phyloP scores from a whole-genome alignment of 2,329 filamentous ascomycete species.

The Paramyrothecium roridum region DNA sequence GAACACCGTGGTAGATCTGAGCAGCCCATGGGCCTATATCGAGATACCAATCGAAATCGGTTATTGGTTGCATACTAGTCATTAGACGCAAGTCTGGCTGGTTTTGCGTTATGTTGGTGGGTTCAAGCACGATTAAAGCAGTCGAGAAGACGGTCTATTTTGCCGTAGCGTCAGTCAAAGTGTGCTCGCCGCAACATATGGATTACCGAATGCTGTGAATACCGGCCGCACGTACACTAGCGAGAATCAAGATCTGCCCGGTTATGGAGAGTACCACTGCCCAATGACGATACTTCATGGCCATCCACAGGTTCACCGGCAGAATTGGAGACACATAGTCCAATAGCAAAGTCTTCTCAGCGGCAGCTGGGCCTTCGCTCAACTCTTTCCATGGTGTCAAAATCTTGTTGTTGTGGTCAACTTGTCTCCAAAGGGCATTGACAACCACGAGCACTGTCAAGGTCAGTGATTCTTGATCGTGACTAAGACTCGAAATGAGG shows the following conservation, averaged over 20 bases:
- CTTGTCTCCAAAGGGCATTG: background rate
- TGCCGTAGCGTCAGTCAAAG: background rate
- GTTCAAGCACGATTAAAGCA: background rate
- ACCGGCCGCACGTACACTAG: background rate
- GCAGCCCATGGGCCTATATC: background rate
- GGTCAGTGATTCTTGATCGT: too few species aligned
- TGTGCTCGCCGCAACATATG: background rate
- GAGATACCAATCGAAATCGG: background rate
- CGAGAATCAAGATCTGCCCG: background rate
- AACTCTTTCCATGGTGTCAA: background rate
- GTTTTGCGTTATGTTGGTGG: background rate
- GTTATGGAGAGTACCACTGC: background rate
- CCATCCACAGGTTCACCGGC: background rate
- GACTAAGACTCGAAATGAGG: too few species aligned
- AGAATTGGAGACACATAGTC: background rate
- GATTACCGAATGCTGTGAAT: too few species aligned
- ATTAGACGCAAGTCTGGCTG: background rate
- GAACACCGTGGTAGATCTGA: background rate
- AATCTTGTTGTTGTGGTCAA: background rate
- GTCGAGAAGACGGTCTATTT: background rate
- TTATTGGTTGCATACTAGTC: background rate
- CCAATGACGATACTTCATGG: background rate
- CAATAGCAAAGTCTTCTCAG: background rate
- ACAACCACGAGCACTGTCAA: background rate
- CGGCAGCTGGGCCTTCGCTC: background rate